Conservation (phyloP, 768 basidiomycete species). For the Boletus subparvulus region DNA sequence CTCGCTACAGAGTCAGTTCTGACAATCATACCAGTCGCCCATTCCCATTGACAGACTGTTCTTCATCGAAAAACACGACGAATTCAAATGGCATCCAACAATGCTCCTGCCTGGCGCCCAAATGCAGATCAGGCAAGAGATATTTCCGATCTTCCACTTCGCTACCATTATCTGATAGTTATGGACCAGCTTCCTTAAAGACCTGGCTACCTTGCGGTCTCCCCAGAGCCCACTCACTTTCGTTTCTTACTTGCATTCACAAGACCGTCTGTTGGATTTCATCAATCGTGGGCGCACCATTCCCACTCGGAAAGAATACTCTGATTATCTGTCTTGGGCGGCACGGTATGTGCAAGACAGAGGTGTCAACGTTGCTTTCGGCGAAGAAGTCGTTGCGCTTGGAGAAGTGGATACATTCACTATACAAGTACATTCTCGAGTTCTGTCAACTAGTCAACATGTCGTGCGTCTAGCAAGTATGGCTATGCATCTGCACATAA, state of each 20-base stretch:
- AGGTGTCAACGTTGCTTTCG: constrained; percentile 45
- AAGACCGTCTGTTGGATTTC: constrained; percentile 49
- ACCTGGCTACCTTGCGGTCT: constrained; percentile 51
- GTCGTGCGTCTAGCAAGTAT: constrained; percentile 39
- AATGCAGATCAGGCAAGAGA: constrained; percentile 52
- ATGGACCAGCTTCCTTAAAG: constrained; percentile 46
- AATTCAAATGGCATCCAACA: constrained; percentile 56
- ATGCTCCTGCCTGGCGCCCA: constrained; percentile 52
- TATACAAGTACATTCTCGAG: constrained; percentile 40
- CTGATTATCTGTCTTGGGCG: constrained; percentile 56
- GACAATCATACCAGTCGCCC: constrained; percentile 5
- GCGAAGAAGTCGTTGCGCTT: constrained; percentile 46
- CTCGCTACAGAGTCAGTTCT: neutral
- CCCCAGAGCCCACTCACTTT: constrained; percentile 54
- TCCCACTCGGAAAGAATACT: constrained; percentile 52
- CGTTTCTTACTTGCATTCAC: constrained; percentile 50
- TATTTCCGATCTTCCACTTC: neutral
- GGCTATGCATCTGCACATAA: constrained; percentile 16
- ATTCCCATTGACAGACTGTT: constrained; percentile 33
- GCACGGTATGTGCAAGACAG: constrained; percentile 43
- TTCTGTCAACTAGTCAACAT: constrained; percentile 36
- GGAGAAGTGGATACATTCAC: constrained; percentile 32
- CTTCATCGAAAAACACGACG: constrained; percentile 49
- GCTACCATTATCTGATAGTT: constrained; percentile 3
- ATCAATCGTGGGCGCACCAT: constrained; percentile 53